These are phyloP conservation scores for Dryas integrifolia DNA, from an alignment of 331 rosid species.

Conservation along the genomic window DNA sequence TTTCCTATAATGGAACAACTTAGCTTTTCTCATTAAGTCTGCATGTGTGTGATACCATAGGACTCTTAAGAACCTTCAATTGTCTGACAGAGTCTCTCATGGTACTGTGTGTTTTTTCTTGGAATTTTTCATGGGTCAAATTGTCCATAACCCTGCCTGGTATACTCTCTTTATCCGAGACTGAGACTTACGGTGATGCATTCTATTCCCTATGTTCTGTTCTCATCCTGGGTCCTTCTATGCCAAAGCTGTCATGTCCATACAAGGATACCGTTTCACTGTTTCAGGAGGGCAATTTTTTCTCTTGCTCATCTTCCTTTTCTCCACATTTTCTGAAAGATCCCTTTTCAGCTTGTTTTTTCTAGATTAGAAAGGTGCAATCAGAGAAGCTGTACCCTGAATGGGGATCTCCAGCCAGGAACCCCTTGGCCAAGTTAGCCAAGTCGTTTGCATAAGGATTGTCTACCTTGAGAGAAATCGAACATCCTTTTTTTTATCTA, in stretches of 20 bases:
- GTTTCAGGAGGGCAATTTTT: not conserved
- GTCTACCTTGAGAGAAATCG: not conserved
- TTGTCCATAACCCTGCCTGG: not conserved
- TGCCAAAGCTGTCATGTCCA: not conserved
- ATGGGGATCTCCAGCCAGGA: not conserved
- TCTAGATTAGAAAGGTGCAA: not conserved
- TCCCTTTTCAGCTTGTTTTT: not conserved
- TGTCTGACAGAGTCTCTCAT: no score
- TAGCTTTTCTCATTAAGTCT: no score
- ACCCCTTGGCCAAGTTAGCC: not conserved
- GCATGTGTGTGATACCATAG: no score
- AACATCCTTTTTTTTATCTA: not conserved
- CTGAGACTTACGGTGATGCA: not conserved
- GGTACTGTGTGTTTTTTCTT: no score
- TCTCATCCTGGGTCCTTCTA: not conserved
- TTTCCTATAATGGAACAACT: no score
- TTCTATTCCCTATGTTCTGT: not conserved
- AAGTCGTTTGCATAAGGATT: not conserved
- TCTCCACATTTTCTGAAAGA: no score
- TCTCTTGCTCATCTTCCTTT: not conserved
- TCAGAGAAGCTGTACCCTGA: not conserved
- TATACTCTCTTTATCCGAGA: not conserved
- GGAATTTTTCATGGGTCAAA: not conserved
- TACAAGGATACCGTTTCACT: not conserved
- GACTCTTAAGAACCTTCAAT: no score